These are phyloP conservation scores for Taiozyma sp. DNA, from an alignment of 1,139 yeast species.

Conservation along the genomic window DNA sequence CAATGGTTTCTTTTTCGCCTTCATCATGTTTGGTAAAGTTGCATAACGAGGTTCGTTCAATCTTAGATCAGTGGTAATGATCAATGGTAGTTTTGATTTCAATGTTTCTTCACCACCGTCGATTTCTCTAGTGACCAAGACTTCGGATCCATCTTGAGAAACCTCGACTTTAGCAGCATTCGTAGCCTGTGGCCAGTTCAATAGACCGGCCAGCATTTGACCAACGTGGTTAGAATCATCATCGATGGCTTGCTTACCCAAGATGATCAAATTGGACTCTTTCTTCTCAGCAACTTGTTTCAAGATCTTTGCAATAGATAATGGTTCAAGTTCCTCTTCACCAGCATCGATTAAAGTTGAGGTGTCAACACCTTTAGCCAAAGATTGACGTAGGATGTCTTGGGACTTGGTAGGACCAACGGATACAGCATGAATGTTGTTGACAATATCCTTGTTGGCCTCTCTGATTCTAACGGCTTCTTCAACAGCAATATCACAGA, in stretches of 20 bases:
- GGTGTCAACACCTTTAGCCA: slow-evolving; percentile 91
- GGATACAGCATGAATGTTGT: slow-evolving; percentile 83
- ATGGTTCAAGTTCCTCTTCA: slow-evolving; percentile 73
- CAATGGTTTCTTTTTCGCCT: slow-evolving; percentile 95
- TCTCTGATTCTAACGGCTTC: slow-evolving; percentile 83
- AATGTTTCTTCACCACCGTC: slow-evolving; percentile 93
- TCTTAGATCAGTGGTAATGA: slow-evolving; percentile 89
- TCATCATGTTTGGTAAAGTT: slow-evolving; percentile 91
- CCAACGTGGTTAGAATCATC: slow-evolving; percentile 97
- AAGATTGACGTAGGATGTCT: slow-evolving; percentile 81
- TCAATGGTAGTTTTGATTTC: slow-evolving; percentile 71
- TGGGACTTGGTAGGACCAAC: slow-evolving; percentile 86
- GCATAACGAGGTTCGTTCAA: slow-evolving; percentile 94
- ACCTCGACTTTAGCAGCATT: slow-evolving; percentile 86
- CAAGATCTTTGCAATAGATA: slow-evolving; percentile 82
- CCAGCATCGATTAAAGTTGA: slow-evolving; percentile 81
- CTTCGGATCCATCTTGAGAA: slow-evolving; percentile 33
- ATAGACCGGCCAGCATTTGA: slow-evolving; percentile 89
- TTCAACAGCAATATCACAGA: slow-evolving; percentile 94
- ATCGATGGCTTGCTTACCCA: slow-evolving; percentile 96
- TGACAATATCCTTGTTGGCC: slow-evolving; percentile 64
- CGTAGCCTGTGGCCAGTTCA: slow-evolving; percentile 98
- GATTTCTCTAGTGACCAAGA: slow-evolving; percentile 82
- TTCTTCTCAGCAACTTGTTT: slow-evolving; percentile 67
- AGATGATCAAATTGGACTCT: slow-evolving; percentile 68